These are phyloP conservation scores for Candida coleopterorum DNA, from an alignment of 805 yeast species.

Conservation along the genomic window DNA sequence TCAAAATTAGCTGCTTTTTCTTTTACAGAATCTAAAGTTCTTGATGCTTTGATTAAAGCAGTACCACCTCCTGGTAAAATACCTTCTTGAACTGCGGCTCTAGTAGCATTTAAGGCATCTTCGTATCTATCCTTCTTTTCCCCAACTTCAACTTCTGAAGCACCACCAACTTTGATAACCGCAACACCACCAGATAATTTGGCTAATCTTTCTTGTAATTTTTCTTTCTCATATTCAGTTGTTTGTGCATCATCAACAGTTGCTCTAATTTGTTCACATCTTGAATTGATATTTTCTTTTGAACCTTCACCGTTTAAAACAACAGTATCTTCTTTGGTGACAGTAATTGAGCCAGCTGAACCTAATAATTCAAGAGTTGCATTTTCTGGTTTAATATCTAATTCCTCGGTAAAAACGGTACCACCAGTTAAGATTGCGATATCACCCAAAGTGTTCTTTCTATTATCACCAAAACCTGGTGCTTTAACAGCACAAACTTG, in stretches of 20 bases:
- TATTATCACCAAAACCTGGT: constrained; percentile 98
- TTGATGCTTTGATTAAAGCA: constrained; percentile 89
- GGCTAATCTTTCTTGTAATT: constrained; percentile 95
- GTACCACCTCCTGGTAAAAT: constrained; percentile 99
- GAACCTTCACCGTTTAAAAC: constrained; percentile 88
- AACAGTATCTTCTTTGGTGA: constrained; percentile 95
- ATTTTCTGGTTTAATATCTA: constrained; percentile 92
- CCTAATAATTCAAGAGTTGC: constrained; percentile 90
- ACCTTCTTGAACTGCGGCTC: constrained; percentile 99
- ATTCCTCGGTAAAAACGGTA: constrained; percentile 86
- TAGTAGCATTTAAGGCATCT: constrained; percentile 96
- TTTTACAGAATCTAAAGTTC: constrained; percentile 62
- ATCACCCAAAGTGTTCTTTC: constrained; percentile 93
- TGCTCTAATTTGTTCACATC: constrained; percentile 92
- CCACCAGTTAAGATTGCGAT: constrained; percentile 94
- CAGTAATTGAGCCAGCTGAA: constrained; percentile 82
- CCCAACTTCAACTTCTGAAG: constrained; percentile 96
- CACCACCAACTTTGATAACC: constrained; percentile 94
- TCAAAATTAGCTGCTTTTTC: constrained; percentile 77
- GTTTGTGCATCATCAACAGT: constrained; percentile 71
- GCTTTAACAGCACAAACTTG: constrained; percentile 97
- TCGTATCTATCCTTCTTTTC: constrained; percentile 99
- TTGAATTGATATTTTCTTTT: constrained; percentile 71
- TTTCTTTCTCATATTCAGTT: constrained; percentile 91
- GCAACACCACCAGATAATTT: constrained; percentile 98